These are phyloP conservation scores for Lagerstroemia fauriei DNA, from an alignment of 441 rosid genomes.

Conservation along the genomic window DNA sequence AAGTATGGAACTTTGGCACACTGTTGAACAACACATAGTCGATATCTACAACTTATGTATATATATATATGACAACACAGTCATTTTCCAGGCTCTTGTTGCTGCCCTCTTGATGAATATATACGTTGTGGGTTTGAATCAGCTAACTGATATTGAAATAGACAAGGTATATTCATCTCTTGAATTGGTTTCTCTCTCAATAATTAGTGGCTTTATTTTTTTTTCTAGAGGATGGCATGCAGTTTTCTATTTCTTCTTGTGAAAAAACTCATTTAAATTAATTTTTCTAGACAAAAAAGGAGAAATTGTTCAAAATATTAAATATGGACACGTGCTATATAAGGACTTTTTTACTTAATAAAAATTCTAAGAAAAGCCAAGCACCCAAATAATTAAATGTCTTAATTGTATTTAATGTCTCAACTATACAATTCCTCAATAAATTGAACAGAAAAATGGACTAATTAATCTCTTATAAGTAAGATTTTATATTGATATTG, in stretches of 20 bases:
- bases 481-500: too few species aligned
- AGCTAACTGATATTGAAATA: constrained; percentile 83
- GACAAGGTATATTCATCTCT: constrained; percentile 65
- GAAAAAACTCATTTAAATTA: background rate
- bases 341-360: too few species aligned
- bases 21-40: constrained; percentile 9
- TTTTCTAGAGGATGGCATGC: background rate
- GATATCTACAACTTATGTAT: background rate
- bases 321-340: too few species aligned
- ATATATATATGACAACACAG: background rate
- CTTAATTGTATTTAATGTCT: too few species aligned
- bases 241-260: background rate
- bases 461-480: too few species aligned
- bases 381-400: too few species aligned
- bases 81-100: constrained; percentile 65
- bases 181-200: background rate
- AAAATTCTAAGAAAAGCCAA: too few species aligned
- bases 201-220: background rate
- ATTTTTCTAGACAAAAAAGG: background rate
- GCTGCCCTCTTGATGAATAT: constrained; percentile 96
- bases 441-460: too few species aligned
- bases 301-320: background rate
- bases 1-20: constrained; percentile 2
- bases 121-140: constrained; percentile 88
- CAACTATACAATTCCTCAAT: too few species aligned